These are phyloP conservation scores for Fusarium coicis DNA, from an alignment of 2,329 filamentous ascomycete genomes.

Conservation along the genomic window DNA sequence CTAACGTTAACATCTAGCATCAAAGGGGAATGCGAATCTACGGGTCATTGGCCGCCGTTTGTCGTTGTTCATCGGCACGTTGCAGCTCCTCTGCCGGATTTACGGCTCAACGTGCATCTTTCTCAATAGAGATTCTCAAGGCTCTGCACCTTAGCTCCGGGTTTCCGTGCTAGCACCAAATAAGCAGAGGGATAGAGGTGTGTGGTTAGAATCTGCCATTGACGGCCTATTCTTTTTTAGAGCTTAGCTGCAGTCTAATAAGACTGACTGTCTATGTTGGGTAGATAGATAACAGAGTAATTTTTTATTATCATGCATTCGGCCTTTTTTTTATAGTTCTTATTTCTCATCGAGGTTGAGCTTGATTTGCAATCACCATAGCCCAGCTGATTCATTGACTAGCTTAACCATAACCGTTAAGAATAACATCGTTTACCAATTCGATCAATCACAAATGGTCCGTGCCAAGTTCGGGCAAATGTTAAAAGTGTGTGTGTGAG, in stretches of 20 bases:
- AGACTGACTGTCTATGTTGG: not conserved
- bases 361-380: slow-evolving; percentile 31
- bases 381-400: not conserved
- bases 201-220: slow-evolving; percentile 10
- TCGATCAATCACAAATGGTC: slow-evolving; percentile 5
- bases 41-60: slow-evolving; percentile 13
- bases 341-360: not conserved
- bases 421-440: slow-evolving; percentile 3
- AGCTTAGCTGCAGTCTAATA: slow-evolving; percentile 1
- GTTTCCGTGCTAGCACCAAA: slow-evolving; percentile 13
- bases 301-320: not conserved
- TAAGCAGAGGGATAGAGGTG: slow-evolving; percentile 5
- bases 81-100: slow-evolving; percentile 36
- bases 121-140: not conserved
- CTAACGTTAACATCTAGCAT: slow-evolving; percentile 8
- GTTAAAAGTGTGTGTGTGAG: not conserved
- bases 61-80: slow-evolving; percentile 20
- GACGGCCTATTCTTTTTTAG: not conserved
- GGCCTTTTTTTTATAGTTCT: not conserved
- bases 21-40: not conserved
- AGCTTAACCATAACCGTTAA: slow-evolving; percentile 17
- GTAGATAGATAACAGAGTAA: not conserved
- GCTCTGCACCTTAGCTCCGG: slow-evolving; percentile 26
- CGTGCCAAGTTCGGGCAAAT: not conserved
- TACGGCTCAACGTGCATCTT: slow-evolving; percentile 36